A percentile compares a stretch with the other conserved stretches of the same genome.
Conservation (phyloP, 2,329 filamentous ascomycete species). For the Nakataea oryzae region DNA sequence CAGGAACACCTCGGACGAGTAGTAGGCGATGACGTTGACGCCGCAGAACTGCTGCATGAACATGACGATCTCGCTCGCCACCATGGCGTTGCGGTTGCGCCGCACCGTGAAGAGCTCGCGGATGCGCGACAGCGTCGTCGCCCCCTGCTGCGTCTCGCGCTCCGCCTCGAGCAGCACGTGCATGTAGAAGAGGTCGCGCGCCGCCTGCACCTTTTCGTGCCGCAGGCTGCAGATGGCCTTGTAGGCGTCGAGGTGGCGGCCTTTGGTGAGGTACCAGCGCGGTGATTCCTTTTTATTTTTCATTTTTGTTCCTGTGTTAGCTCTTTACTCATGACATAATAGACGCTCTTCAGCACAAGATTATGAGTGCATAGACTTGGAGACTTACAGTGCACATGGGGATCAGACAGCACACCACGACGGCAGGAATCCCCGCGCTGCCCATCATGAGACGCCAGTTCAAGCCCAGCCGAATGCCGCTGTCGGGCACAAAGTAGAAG, state of each 20-base stretch:
- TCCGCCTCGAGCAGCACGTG: background rate
- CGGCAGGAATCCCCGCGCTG: constrained; percentile 52
- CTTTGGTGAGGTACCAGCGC: constrained; percentile 39
- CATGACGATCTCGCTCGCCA: constrained; percentile 54
- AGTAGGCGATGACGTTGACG: constrained; percentile 44
- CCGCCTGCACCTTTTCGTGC: constrained; percentile 2
- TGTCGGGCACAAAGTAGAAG: constrained; percentile 46
- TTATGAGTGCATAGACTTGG: too few relatives aligned
- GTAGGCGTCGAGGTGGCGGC: constrained; percentile 19
- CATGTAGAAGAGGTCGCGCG: background rate
- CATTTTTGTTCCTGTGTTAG: background rate
- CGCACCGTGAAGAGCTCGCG: constrained; percentile 49
- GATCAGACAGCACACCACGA: constrained; percentile 44
- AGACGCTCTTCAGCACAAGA: too few relatives aligned
- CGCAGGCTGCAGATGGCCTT: background rate
- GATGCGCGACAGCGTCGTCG: constrained; percentile 32
- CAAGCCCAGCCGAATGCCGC: constrained; percentile 38
- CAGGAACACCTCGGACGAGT: constrained; percentile 50
- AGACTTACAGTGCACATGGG: constrained; percentile 6
- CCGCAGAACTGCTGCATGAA: constrained; percentile 48
- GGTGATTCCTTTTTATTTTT: constrained; percentile 26
- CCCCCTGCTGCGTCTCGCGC: constrained; percentile 16
- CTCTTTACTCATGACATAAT: too few relatives aligned
- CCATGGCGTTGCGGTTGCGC: constrained; percentile 49
- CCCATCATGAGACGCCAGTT: constrained; percentile 63